A percentile compares a stretch with the other conserved stretches of the same genome.
Conservation (phyloP, 371 early-diverging fungal species). For the Lichtheimia corymbifera region DNA sequence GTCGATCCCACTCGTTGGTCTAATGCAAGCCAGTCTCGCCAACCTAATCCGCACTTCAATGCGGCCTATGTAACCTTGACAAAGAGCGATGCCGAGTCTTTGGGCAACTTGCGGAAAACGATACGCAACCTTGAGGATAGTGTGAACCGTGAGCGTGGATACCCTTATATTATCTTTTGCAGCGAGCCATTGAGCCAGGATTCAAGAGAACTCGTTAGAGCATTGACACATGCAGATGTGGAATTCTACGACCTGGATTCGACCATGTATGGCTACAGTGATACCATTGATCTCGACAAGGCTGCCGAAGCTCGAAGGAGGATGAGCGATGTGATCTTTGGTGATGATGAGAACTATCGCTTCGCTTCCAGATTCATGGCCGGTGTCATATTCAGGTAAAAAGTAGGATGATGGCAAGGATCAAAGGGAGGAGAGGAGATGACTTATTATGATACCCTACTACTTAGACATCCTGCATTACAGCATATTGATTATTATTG, state of each 20-base stretch:
- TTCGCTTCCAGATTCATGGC: constrained; percentile 49
- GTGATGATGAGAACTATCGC: constrained; percentile 43
- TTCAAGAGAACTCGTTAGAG: constrained; percentile 32
- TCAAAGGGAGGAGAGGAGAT: neutral
- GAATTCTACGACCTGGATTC: constrained; percentile 30
- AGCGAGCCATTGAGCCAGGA: constrained; percentile 32
- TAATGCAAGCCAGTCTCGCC: constrained; percentile 11
- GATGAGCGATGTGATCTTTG: constrained; percentile 29
- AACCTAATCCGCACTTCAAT: constrained; percentile 34
- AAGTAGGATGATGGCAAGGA: neutral
- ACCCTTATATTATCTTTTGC: constrained; percentile 45
- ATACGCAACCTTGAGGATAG: constrained; percentile 40
- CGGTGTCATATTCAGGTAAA: constrained; percentile 41
- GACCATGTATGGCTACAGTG: constrained; percentile 33
- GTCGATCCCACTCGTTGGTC: neutral
- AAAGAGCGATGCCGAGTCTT: constrained; percentile 24
- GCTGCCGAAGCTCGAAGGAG: constrained; percentile 30
- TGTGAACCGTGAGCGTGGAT: constrained; percentile 30
- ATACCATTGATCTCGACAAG: constrained; percentile 21
- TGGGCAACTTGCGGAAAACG: constrained; percentile 30
- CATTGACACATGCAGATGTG: constrained; percentile 21
- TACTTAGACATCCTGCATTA: constrained; percentile 45
- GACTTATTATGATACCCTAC: neutral
- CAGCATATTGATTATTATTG: constrained; percentile 43
- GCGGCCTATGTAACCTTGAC: constrained; percentile 45